Base-by-base conservation (phyloP, 371 early-diverging fungal genomes). In the Lichtheimia ramosa region DNA sequence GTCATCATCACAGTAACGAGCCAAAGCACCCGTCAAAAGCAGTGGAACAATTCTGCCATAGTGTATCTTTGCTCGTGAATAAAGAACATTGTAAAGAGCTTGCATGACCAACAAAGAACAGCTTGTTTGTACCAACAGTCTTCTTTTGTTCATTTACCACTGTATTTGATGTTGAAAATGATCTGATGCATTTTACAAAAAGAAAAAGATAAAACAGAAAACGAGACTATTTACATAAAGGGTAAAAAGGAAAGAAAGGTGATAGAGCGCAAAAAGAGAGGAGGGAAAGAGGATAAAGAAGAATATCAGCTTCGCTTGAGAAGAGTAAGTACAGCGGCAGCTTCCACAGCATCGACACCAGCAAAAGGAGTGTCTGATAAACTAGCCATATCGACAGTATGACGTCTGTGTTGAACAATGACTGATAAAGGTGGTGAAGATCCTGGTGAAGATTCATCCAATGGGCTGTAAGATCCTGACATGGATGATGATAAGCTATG, bases 341-440 rank as follows among this genome's bases (percentile, higher is more conserved):
- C 75, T 64, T 74, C 77, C n/a, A 73, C 74, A 40, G 71, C 77
- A 65, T 79, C 72, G 41, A 68, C 71, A 13, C 69, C 78, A n/a
- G 63, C 63, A 28, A 52, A 59, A 3, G 53, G 48, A 3, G 53
- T 18, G 24, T 59, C 59, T 25, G 46, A 53, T 34, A 39, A 27
- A 28, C 53, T 54, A 18, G 54, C 8, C 42, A 55, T 21, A 27
- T 55, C 56, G 25, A 55, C 41, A 0, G 56, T 55, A 43, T 55
- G 56, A 23, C 56, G 43, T 43, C 56, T 20, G 15, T 55, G 56
- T 7, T 55, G 56, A 18, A 56, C 34, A 25, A 16, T 48, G 16
- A 39, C 49, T 41, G 62, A 54, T 25, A 56, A 28, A 8, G 27
- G 54, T 3, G 62, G 56, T 56, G 56, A 62, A 20, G 62, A 56